Conservation (phyloP, 1,284 basidiomycete genomes). For the Cystobasidium sp. region DNA sequence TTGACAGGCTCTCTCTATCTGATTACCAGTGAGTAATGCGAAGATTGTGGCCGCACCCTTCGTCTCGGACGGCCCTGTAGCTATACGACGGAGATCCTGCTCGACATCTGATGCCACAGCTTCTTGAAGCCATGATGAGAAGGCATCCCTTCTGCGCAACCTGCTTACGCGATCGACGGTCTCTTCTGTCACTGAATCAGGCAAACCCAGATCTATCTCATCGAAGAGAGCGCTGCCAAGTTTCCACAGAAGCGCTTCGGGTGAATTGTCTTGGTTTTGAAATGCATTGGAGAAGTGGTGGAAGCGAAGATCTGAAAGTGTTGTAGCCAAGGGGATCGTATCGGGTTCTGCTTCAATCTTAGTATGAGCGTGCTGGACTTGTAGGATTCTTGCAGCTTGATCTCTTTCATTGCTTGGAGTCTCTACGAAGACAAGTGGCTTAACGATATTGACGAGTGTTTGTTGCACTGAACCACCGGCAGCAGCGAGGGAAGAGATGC, state of each 20-base stretch:
- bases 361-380: slow-evolving; percentile 78
- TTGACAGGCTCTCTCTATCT: slow-evolving; percentile 80
- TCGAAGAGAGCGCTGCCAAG: slow-evolving; percentile 93
- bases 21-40: slow-evolving; percentile 81
- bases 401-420: background rate
- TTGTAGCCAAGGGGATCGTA: slow-evolving; percentile 66
- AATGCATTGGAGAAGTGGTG: slow-evolving; percentile 76
- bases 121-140: slow-evolving; percentile 84
- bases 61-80: background rate
- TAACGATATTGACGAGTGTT: slow-evolving; percentile 41
- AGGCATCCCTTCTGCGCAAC: slow-evolving; percentile 76
- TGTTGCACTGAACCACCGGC: background rate
- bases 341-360: slow-evolving; percentile 64
- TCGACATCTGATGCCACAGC: slow-evolving; percentile 77
- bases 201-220: slow-evolving; percentile 69
- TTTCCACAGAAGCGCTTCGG: slow-evolving; percentile 80
- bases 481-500: slow-evolving; percentile 63
- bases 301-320: slow-evolving; percentile 70
- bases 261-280: slow-evolving; percentile 71
- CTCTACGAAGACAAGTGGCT: background rate
- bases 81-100: slow-evolving; percentile 65
- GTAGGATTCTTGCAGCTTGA: slow-evolving; percentile 65
- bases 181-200: slow-evolving; percentile 64
- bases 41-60: slow-evolving; percentile 64
- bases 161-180: slow-evolving; percentile 66